These are phyloP conservation scores for Dothiorella sarmentorum DNA, from an alignment of 2,329 filamentous ascomycete species.

Conservation along the genomic window DNA sequence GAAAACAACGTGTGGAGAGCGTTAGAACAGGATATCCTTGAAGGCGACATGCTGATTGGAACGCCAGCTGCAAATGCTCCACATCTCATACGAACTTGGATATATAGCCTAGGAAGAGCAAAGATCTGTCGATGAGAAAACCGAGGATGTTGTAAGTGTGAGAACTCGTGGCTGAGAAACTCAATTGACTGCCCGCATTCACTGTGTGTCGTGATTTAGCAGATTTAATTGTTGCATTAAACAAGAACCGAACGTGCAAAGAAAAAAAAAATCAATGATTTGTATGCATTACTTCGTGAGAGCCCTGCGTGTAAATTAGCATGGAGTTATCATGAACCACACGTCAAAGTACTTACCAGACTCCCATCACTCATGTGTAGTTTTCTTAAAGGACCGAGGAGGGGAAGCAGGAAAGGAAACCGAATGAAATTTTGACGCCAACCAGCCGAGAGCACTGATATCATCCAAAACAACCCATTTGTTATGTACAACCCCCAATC, in stretches of 20 bases:
- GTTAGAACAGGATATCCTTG: too few species aligned
- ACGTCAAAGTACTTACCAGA: not conserved
- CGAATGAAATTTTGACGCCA: conserved; percentile 4
- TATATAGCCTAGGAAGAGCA: too few species aligned
- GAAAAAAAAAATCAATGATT: not conserved
- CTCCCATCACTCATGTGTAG: not conserved
- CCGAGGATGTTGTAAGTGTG: too few species aligned
- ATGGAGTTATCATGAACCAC: not conserved
- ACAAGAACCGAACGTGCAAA: not conserved
- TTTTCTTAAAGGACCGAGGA: not conserved
- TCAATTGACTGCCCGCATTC: too few species aligned
- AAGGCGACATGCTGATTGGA: too few species aligned
- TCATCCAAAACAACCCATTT: not conserved
- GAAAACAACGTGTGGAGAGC: too few species aligned
- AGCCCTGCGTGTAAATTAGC: not conserved
- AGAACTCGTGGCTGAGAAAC: too few species aligned
- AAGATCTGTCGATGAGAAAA: too few species aligned
- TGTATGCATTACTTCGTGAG: not conserved
- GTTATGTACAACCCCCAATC: not conserved
- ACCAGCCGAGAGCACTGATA: not conserved
- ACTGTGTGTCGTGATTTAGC: too few species aligned
- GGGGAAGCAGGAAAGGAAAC: not conserved
- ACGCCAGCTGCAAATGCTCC: too few species aligned
- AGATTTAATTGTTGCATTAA: too few species aligned
- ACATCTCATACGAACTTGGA: too few species aligned